Percentiles rank a stretch among this genome's conserved stretches.
Conservation (phyloP, 2,329 filamentous ascomycete genomes). For the Diaporthe sp. region DNA sequence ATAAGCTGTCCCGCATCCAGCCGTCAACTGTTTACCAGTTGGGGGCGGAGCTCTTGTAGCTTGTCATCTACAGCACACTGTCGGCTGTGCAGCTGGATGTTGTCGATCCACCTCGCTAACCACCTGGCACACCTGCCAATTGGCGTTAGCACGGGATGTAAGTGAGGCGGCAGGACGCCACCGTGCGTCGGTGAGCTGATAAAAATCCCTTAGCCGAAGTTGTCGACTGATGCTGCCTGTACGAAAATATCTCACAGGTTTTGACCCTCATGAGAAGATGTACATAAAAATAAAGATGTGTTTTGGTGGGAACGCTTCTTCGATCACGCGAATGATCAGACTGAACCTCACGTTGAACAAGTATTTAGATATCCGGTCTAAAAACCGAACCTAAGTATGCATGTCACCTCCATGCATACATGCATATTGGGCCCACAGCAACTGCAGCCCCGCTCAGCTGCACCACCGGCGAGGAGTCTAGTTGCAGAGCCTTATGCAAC, state of each 20-base stretch:
- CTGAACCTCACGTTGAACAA: neutral
- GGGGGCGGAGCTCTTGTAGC: neutral
- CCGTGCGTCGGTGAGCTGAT: neutral
- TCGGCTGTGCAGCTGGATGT: neutral
- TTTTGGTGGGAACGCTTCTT: neutral
- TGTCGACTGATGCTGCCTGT: neutral
- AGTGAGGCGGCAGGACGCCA: slow-evolving; percentile 11
- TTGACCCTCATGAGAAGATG: neutral
- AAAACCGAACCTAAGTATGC: neutral
- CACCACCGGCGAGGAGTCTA: neutral
- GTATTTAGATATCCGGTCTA: neutral
- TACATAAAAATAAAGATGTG: neutral
- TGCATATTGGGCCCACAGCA: neutral
- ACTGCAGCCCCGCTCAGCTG: neutral
- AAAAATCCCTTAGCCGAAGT: neutral
- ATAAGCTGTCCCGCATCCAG: neutral
- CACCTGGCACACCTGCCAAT: slow-evolving; percentile 5
- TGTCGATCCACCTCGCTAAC: neutral
- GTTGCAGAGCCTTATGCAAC: neutral
- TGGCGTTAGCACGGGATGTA: neutral
- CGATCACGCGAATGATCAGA: neutral
- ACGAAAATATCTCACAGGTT: neutral
- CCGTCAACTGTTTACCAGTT: neutral
- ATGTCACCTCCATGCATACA: neutral
- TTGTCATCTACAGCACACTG: neutral